Base-by-base conservation (phyloP, 805 yeast genomes). In the Candida ponderosae region DNA sequence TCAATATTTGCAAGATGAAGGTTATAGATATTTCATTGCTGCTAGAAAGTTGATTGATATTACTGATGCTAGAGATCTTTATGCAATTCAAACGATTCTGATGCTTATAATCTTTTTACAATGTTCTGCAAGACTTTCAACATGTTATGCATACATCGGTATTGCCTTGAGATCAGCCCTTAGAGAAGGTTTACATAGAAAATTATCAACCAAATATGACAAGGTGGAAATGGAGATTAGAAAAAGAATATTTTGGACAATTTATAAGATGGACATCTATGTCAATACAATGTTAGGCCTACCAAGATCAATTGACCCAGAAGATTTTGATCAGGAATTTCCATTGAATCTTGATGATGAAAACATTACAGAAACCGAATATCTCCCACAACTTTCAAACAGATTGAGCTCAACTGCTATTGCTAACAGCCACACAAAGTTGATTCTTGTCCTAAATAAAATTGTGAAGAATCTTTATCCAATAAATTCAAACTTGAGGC, bases 81-180 rank as follows among this genome's bases (percentile, higher is more conserved):
- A 76, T 46, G 80, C 93, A 10, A 85, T 87, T 42, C 95, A 87
- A 42, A 79, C 96, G 0, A 72, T 87, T 38, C 86, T 88, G 26
- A 85, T 86, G 89, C 67, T 88, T 71, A 79, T 85, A 18, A 67
- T 87, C 44, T 88, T 85, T 58, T 61, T 88, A 34, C 96, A 88
- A 59, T 86, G 95, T 52, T 81, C 94, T 4, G 95, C 96, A 0
- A 70, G 93, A 45, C 65, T 88, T 39, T 79, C 90, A 1, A 82
- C 94, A 1, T 86, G 96, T 56, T 87, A 88, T 56, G 80, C 94
- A 0, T 88, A 86, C 56, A 83, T 87, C 43, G 96, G 96, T 7
- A 79, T 86, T 37, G 96, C 95, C 0, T 59, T 87, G 33, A 65
- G 96, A 52, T 77, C 89, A 18, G 90, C 95, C 0, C 57, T 87